Conservation (phyloP, 306 rosid species). For the Erythrophleum fordii region DNA sequence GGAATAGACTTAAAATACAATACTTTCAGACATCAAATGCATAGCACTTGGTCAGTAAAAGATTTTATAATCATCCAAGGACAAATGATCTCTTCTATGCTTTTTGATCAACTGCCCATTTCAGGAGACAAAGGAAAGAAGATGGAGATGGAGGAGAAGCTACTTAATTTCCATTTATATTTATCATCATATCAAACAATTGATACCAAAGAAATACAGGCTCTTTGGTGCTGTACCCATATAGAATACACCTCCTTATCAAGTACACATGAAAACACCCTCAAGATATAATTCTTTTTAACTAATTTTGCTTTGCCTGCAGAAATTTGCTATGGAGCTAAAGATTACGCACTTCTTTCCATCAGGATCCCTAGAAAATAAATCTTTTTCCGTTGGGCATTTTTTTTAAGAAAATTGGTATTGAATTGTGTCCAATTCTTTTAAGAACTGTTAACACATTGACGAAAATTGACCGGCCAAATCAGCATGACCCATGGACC, state of each 20-base stretch:
- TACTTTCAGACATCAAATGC: conserved; percentile 28
- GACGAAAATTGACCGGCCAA: no score
- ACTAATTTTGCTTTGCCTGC: no score
- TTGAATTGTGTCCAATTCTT: no score
- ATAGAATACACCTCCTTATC: neutral
- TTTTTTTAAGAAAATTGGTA: no score
- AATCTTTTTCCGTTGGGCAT: no score
- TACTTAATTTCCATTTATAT: neutral
- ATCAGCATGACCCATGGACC: neutral
- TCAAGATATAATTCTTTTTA: no score
- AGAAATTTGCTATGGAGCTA: no score
- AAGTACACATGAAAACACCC: no score
- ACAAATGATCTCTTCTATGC: neutral
- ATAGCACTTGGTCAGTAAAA: conserved; percentile 29
- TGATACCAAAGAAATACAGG: neutral
- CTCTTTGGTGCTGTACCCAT: neutral
- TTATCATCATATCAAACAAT: neutral
- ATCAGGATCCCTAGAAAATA: no score
- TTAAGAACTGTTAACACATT: no score
- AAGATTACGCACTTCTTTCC: no score
- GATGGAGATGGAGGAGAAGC: neutral
- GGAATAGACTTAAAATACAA: neutral
- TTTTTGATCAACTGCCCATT: neutral
- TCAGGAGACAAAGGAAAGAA: neutral
- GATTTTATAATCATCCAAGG: conserved; percentile 25